These are phyloP conservation scores for Botryotinia globosa DNA, from an alignment of 2,329 filamentous ascomycete species.

Conservation along the genomic window DNA sequence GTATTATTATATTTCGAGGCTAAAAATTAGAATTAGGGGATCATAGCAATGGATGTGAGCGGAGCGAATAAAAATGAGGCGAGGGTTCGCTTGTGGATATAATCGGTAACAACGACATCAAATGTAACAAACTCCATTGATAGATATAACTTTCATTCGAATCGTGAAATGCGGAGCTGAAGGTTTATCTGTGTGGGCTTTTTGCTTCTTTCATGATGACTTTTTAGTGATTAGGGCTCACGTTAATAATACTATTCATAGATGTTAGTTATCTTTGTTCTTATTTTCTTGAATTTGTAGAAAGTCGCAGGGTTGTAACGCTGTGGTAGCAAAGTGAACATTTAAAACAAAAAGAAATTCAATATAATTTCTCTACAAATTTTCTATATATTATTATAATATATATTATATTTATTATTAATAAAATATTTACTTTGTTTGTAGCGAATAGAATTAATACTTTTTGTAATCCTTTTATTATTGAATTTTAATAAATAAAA, in stretches of 20 bases:
- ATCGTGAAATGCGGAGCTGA: not conserved
- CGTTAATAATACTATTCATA: fast-evolving
- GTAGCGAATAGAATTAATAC: no score
- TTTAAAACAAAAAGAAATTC: no score
- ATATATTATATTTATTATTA: no score
- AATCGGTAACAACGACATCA: not conserved
- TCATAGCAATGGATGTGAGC: not conserved
- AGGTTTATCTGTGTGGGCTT: not conserved
- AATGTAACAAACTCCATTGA: no score
- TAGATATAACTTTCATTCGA: no score
- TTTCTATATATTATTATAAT: no score
- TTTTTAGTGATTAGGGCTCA: not conserved
- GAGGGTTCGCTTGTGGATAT: not conserved
- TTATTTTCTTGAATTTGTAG: not conserved
- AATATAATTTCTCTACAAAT: no score
- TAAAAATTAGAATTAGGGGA: no score
- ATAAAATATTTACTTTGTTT: no score
- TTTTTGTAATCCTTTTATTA: no score
- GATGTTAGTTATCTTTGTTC: not conserved
- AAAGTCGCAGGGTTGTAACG: not conserved
- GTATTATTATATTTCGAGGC: not conserved
- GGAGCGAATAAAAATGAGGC: not conserved
- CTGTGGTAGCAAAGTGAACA: no score
- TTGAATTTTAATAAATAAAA: no score
- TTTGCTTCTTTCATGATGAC: not conserved